Percentiles rank a stretch among this genome's conserved stretches.
Evolutionary conservation across 1,284 basidiomycete species (phyloP).

Genomic region (Golubevia sp.): DNA sequence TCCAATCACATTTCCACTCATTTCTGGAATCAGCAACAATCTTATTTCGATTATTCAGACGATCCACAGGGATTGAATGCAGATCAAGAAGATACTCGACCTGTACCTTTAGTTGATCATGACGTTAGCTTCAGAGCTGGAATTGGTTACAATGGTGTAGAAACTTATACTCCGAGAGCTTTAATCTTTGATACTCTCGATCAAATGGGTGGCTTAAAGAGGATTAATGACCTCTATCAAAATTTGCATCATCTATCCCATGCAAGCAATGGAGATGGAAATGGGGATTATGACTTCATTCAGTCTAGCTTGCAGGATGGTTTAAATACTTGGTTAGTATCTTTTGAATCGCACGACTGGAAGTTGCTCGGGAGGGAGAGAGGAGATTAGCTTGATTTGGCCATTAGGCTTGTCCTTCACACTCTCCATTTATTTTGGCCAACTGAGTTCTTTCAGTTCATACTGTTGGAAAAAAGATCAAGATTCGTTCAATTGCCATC

Average conservation of each 20-base stretch:
- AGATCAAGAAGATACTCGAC: slow-evolving; percentile 3
- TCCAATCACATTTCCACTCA: slow-evolving; percentile 52
- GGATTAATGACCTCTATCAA: slow-evolving; percentile 33
- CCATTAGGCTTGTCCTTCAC: too few species aligned
- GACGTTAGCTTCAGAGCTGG: slow-evolving; percentile 47
- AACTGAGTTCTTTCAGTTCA: too few species aligned
- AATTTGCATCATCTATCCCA: too few species aligned
- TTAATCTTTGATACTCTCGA: slow-evolving; percentile 46
- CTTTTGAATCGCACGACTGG: too few species aligned
- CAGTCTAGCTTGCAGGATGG: background rate
- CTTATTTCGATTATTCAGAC: slow-evolving; percentile 39
- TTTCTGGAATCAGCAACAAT: slow-evolving; percentile 54
- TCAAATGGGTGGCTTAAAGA: slow-evolving; percentile 36
- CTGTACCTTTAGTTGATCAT: slow-evolving; percentile 39
- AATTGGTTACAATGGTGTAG: slow-evolving; percentile 27
- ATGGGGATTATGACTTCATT: background rate
- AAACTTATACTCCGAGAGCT: slow-evolving; percentile 45
- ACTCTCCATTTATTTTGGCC: too few species aligned
- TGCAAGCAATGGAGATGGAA: slow-evolving; percentile 8
- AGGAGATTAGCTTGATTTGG: too few species aligned
- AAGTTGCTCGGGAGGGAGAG: too few species aligned
- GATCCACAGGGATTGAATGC: slow-evolving; percentile 1
- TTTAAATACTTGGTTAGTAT: background rate
- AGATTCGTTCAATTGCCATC: too few species aligned
- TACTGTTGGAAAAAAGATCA: background rate